Evolutionary conservation across 1,284 basidiomycete genomes (phyloP), one percentile per base, ranked within the genome.

Genomic region (Rhodotorula sp.): DNA sequence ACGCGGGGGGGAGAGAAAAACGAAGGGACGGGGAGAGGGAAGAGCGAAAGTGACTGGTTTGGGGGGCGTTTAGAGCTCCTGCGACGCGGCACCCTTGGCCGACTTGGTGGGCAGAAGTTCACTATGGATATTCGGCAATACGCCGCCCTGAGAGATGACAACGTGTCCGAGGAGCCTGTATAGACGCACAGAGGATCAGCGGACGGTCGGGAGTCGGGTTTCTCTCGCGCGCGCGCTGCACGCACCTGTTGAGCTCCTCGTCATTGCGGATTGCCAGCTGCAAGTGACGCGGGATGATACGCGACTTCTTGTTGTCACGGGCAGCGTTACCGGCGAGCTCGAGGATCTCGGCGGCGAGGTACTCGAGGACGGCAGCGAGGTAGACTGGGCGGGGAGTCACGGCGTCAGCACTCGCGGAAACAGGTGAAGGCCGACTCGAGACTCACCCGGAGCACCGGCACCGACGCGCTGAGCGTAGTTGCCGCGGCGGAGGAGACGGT

Each of bases 231-330:
- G 51, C 15, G 29, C 26, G 18, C n/a, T n/a, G n/a, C 7, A 56
- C 29, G 8, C 24, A 54, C 53, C 61, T 51, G 66, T 62, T 62
- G 24, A 71, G 62, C 78, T 81, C 80, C 75, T 81, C 80, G 64
- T 81, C 80, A 75, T 77, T 77, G 42, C 69, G 86, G 82, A 95
- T 92, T 76, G 91, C 92, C 73, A 94, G 89, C 81, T 93, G 91
- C 69, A 94, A 81, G 82, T 94, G 91, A 80, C 92, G 87, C 70
- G 92, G 92, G 24, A 93, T 90, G 80, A 94, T 93, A 88, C 91
- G 91, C 79, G 91, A 89, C 85, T 93, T 85, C 85, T 88, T 88
- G 83, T 89, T 87, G 78, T 89, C 87, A 72, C 86, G 66, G 78
- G 83, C 81, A 60, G 89, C 91, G 83, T 91, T 91, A 68, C 91